Evolutionary conservation across 495 filamentous ascomycete species (phyloP).

Genomic region (Margaritispora aquatica): DNA sequence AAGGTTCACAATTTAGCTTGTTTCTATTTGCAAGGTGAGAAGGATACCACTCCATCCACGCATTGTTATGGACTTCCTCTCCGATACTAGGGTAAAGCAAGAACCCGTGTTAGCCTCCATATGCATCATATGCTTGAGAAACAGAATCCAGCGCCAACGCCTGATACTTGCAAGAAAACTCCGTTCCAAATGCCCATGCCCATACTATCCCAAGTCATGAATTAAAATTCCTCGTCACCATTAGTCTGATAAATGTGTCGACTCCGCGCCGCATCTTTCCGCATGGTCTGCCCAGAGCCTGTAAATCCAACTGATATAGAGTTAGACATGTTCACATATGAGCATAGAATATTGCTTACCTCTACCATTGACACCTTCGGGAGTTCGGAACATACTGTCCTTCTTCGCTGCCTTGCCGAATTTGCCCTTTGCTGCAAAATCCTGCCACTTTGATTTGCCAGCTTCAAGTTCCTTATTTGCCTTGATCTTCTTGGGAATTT

Average conservation of each 20-base stretch:
- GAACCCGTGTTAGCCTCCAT: constrained; percentile 24
- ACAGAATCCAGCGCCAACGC: constrained; percentile 15
- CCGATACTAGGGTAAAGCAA: constrained; percentile 1
- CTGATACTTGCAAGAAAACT: constrained; percentile 24
- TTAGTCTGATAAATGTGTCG: constrained; percentile 81
- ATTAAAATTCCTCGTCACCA: constrained; percentile 47
- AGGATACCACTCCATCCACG: constrained; percentile 5
- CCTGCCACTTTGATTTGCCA: constrained; percentile 91
- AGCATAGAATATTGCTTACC: constrained; percentile 50
- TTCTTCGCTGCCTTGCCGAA: constrained; percentile 70
- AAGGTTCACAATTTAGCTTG: constrained; percentile 17
- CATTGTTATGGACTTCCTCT: constrained; percentile 1
- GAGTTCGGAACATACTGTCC: constrained; percentile 96
- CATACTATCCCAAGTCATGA: neutral
- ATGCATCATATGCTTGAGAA: constrained; percentile 6
- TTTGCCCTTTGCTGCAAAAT: constrained; percentile 78
- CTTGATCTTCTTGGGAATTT: constrained; percentile 76
- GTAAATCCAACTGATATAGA: constrained; percentile 78
- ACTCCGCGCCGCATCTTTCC: constrained; percentile 76
- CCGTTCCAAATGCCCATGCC: neutral
- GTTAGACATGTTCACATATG: constrained; percentile 5
- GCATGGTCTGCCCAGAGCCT: constrained; percentile 89
- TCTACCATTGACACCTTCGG: constrained; percentile 76
- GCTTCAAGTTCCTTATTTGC: constrained; percentile 83
- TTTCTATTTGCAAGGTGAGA: constrained; percentile 1